Percentiles rank a stretch among this genome's conserved stretches.
Evolutionary conservation across 2,329 filamentous ascomycete genomes (phyloP).

Genomic region (Fusarium sp.): DNA sequence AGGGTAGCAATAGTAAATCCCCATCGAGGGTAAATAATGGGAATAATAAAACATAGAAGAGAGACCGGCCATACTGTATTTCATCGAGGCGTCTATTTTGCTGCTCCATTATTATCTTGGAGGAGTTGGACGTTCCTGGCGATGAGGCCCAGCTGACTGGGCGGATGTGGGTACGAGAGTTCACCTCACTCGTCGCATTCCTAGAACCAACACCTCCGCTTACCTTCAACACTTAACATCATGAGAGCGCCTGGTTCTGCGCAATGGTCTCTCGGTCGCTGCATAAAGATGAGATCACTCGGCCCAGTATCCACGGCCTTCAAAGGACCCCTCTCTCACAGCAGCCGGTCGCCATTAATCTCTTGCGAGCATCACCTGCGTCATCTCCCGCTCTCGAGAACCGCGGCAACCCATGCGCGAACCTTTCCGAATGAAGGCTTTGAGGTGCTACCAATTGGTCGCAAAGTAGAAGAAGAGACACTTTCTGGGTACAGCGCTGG

Average conservation of each 20-base stretch:
- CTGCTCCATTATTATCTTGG: background rate
- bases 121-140: background rate
- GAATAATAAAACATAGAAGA: background rate
- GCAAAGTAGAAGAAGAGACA: background rate
- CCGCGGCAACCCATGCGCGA: background rate
- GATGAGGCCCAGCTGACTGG: background rate
- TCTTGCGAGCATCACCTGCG: background rate
- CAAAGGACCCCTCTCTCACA: background rate
- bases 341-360: background rate
- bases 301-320: background rate
- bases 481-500: background rate
- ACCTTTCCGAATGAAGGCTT: background rate
- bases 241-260: background rate
- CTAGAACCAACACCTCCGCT: background rate
- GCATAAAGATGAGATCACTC: background rate
- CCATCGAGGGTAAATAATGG: background rate
- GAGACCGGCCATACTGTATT: background rate
- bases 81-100: background rate
- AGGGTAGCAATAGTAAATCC: background rate
- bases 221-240: background rate
- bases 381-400: background rate
- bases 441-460: background rate
- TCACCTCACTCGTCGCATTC: background rate
- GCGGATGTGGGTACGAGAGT: background rate
- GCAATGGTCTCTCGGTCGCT: background rate